phyloP scores from a whole-genome alignment of 2,329 filamentous ascomycete genomes.

The Camillea tinctor region DNA sequence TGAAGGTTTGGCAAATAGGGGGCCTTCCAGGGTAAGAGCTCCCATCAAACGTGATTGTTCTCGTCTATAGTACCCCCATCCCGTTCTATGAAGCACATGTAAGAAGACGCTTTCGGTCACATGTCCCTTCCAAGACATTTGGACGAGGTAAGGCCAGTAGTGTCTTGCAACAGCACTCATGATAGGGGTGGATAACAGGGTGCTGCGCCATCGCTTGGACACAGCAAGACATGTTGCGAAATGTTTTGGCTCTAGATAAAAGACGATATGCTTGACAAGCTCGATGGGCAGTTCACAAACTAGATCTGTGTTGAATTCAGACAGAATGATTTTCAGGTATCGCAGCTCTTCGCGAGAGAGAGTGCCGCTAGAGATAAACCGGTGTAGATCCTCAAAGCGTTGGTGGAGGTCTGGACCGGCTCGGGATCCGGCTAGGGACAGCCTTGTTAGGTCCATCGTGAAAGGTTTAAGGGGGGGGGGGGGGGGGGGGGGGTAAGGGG shows the following conservation, averaged over 20 bases:
- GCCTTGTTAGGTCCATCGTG: neutral
- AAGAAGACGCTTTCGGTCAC: neutral
- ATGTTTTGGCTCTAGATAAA: constrained; percentile 12
- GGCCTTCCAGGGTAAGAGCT: neutral
- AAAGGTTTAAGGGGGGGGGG: neutral
- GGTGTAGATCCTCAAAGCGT: constrained; percentile 8
- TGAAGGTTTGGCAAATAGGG: neutral
- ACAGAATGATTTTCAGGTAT: constrained; percentile 22
- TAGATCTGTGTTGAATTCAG: constrained; percentile 10
- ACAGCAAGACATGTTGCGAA: constrained; percentile 22
- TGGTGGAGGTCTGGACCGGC: neutral
- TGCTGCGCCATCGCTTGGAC: constrained; percentile 24
- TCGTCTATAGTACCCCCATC: neutral
- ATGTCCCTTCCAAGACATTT: constrained; percentile 3
- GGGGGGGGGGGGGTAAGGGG: too few species aligned
- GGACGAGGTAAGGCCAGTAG: constrained; percentile 17
- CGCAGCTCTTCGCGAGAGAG: constrained; percentile 17
- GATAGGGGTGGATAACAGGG: constrained; percentile 20
- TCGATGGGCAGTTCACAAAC: constrained; percentile 25
- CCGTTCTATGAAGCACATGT: neutral
- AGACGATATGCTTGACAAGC: constrained; percentile 16
- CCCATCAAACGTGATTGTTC: constrained; percentile 1
- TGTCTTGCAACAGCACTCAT: constrained; percentile 6
- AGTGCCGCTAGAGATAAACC: constrained; percentile 9
- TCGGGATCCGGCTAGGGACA: neutral